Percentiles rank a stretch among this genome's conserved stretches.
These are phyloP conservation scores for Brassica rapa DNA, from an alignment of 345 rosid genomes.

Conservation along the genomic window DNA sequence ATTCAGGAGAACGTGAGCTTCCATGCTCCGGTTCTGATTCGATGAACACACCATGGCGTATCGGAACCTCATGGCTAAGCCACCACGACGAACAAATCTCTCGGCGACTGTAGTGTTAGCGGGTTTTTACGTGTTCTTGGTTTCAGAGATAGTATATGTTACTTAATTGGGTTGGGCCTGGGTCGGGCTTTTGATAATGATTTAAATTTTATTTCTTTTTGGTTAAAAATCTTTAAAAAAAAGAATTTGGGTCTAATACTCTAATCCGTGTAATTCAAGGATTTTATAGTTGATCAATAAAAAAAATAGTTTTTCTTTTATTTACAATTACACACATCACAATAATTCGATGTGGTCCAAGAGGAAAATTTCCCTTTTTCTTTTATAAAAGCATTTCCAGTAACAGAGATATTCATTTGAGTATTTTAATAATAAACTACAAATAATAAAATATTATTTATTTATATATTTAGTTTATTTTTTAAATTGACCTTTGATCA, in stretches of 20 bases:
- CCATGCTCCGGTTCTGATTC: conserved; percentile 90
- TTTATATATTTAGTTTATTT: no score
- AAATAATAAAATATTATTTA: no score
- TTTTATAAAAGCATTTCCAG: background rate
- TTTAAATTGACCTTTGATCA: no score
- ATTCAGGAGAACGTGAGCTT: conserved; percentile 82
- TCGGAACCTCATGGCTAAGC: conserved; percentile 58
- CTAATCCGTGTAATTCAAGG: background rate
- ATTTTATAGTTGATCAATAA: no score
- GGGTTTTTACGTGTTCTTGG: conserved; percentile 7
- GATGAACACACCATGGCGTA: conserved; percentile 95
- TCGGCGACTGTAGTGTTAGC: conserved; percentile 23
- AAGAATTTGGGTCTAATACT: background rate
- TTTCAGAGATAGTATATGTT: background rate
- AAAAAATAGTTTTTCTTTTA: background rate
- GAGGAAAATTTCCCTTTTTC: background rate
- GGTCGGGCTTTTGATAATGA: background rate
- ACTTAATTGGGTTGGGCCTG: background rate
- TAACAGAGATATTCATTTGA: background rate
- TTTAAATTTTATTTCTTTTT: background rate
- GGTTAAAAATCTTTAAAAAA: background rate
- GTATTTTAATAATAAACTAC: no score
- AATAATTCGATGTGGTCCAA: background rate
- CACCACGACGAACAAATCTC: conserved; percentile 27
- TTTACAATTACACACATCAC: background rate